These are phyloP conservation scores for Tetracladium maxilliforme DNA, from an alignment of 2,329 filamentous ascomycete genomes.

Conservation along the genomic window DNA sequence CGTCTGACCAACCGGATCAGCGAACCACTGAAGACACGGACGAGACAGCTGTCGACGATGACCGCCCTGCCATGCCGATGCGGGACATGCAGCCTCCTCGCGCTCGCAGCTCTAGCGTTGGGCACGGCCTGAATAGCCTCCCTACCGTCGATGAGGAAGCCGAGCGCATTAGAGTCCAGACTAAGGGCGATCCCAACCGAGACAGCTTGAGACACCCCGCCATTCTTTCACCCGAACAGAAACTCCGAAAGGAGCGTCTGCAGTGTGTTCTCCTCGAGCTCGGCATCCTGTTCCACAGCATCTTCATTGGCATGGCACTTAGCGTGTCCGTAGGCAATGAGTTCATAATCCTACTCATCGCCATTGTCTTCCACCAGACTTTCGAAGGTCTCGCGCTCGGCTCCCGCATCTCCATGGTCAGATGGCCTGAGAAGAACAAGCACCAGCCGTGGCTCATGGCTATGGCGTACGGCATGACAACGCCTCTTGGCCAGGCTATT, in stretches of 20 bases:
- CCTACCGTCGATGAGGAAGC: no score
- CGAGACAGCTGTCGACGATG: no score
- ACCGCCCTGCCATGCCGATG: no score
- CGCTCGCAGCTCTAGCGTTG: no score
- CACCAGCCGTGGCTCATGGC: slow-evolving; percentile 61
- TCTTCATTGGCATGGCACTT: slow-evolving; percentile 62
- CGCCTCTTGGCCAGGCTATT: slow-evolving; percentile 67
- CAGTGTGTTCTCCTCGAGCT: slow-evolving; percentile 65
- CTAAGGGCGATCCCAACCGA: slow-evolving; percentile 31
- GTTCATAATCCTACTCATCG: slow-evolving; percentile 51
- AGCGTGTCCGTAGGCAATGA: slow-evolving; percentile 51
- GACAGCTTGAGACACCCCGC: slow-evolving; percentile 25
- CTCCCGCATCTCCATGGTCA: slow-evolving; percentile 52
- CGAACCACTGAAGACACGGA: no score
- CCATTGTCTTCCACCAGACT: slow-evolving; percentile 53
- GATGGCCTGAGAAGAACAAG: slow-evolving; percentile 19
- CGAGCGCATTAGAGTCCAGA: no score
- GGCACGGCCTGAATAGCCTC: no score
- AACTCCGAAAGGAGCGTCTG: slow-evolving; percentile 47
- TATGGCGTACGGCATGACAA: slow-evolving; percentile 55
- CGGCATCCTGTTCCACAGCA: slow-evolving; percentile 65
- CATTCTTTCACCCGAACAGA: slow-evolving; percentile 27
- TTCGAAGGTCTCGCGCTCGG: slow-evolving; percentile 51
- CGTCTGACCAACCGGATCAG: no score
- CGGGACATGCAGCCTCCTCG: no score